phyloP scores from a whole-genome alignment of 169 alveolate species.

The Cryptosporidium andersoni region DNA sequence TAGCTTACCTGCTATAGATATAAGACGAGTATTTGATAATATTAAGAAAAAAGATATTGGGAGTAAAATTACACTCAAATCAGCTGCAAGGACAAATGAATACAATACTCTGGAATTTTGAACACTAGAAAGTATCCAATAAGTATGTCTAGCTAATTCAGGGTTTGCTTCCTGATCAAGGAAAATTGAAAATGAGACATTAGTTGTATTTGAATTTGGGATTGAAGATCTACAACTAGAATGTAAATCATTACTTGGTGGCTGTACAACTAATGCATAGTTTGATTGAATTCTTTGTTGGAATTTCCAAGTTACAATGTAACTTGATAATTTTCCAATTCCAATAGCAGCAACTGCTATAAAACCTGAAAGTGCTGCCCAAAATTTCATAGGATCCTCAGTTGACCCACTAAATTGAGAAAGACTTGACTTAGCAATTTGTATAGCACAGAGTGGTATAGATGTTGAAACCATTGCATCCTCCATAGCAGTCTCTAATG shows the following conservation, averaged over 20 bases:
- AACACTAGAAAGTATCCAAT: neutral
- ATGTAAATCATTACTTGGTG: neutral
- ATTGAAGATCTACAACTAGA: conserved; percentile 3
- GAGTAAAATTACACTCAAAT: conserved; percentile 13
- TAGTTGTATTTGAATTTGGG: conserved; percentile 3
- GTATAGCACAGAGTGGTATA: conserved; percentile 64
- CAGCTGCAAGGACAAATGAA: conserved; percentile 16
- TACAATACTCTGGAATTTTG: neutral
- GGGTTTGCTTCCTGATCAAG: too few relatives aligned
- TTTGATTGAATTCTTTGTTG: conserved; percentile 5
- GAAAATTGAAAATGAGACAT: neutral
- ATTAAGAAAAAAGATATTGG: conserved; percentile 22
- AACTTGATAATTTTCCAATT: conserved; percentile 64
- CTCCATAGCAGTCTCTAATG: conserved; percentile 76
- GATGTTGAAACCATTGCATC: conserved; percentile 75
- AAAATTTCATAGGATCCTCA: neutral
- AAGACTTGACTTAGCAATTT: neutral
- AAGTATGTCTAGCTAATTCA: neutral
- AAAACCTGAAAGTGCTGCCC: conserved; percentile 14
- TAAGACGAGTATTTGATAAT: neutral
- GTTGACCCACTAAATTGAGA: neutral
- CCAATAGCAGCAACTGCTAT: conserved; percentile 9
- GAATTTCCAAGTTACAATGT: conserved; percentile 18
- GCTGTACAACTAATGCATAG: neutral
- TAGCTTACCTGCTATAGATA: conserved; percentile 22